A percentile compares a stretch with the other conserved stretches of the same genome.
These are phyloP conservation scores for Musa balbisiana DNA, from an alignment of 202 grass and related monocot species.

Conservation along the genomic window DNA sequence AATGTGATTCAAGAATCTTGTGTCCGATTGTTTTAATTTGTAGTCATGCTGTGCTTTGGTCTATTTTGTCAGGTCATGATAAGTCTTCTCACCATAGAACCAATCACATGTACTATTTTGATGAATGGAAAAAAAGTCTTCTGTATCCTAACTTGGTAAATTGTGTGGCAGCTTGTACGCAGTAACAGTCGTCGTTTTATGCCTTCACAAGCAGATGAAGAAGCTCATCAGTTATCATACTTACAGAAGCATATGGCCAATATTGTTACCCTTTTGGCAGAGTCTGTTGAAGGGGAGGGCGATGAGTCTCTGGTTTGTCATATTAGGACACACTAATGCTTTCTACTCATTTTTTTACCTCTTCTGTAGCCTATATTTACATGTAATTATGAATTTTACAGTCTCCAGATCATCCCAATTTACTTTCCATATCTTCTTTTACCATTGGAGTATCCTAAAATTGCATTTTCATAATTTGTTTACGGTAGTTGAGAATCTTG, in stretches of 20 bases:
- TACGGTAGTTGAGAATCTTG: no score
- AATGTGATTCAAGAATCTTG: no score
- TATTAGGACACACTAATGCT: no score
- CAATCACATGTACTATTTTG: no score
- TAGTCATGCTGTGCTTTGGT: no score
- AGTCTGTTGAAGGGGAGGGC: conserved; percentile 64
- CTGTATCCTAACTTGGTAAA: background rate
- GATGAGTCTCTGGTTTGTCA: conserved; percentile 71
- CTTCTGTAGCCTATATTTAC: background rate
- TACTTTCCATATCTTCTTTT: background rate
- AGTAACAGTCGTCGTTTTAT: conserved; percentile 90
- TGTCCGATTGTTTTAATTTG: no score
- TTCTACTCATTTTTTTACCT: background rate
- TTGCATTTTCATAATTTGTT: no score
- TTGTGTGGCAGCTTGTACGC: conserved; percentile 66
- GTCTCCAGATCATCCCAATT: background rate
- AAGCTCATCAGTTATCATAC: conserved; percentile 90
- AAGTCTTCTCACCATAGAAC: no score
- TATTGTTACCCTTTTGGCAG: conserved; percentile 70
- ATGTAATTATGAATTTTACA: background rate
- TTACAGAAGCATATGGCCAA: conserved; percentile 95
- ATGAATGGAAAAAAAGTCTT: background rate
- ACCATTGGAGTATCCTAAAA: background rate
- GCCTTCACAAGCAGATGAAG: conserved; percentile 93
- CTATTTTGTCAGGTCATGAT: no score